A percentile compares a stretch with the other conserved stretches of the same genome.
Evolutionary conservation across 2,329 filamentous ascomycete species (phyloP).

Genomic region (Cucurbitaria berberidis): DNA sequence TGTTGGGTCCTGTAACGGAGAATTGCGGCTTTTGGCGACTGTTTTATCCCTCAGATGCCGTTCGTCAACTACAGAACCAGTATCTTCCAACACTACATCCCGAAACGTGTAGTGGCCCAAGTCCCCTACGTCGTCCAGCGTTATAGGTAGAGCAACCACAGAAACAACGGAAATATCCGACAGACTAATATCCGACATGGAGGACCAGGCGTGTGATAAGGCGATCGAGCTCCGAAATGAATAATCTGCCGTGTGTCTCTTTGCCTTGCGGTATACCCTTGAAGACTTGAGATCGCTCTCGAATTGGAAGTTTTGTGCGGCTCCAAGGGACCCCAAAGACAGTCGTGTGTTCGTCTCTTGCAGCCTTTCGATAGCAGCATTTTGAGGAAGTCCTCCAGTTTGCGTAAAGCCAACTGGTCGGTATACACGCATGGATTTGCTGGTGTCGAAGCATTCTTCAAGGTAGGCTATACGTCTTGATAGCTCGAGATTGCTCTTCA

Average conservation of each 20-base stretch:
- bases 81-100: not conserved
- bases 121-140: slow-evolving; percentile 5
- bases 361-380: not conserved
- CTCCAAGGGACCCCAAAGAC: not conserved
- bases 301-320: slow-evolving; percentile 4
- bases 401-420: not conserved
- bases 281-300: slow-evolving; percentile 10
- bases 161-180: slow-evolving; percentile 16
- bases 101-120: slow-evolving; percentile 6
- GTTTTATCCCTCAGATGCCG: too few relatives aligned
- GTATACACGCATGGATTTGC: not conserved
- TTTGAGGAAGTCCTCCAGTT: not conserved
- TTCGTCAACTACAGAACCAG: not conserved
- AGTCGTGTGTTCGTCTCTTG: not conserved
- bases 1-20: too few relatives aligned
- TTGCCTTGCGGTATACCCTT: slow-evolving; percentile 13
- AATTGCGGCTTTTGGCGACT: too few relatives aligned
- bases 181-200: slow-evolving; percentile 16
- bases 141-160: slow-evolving; percentile 15
- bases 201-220: slow-evolving; percentile 15
- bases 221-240: slow-evolving; percentile 11
- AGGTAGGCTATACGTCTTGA: slow-evolving; percentile 1
- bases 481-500: slow-evolving; percentile 7
- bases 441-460: not conserved
- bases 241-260: not conserved